phyloP scores from a whole-genome alignment of 2,329 filamentous ascomycete genomes.

The Colletotrichum endophyticum region DNA sequence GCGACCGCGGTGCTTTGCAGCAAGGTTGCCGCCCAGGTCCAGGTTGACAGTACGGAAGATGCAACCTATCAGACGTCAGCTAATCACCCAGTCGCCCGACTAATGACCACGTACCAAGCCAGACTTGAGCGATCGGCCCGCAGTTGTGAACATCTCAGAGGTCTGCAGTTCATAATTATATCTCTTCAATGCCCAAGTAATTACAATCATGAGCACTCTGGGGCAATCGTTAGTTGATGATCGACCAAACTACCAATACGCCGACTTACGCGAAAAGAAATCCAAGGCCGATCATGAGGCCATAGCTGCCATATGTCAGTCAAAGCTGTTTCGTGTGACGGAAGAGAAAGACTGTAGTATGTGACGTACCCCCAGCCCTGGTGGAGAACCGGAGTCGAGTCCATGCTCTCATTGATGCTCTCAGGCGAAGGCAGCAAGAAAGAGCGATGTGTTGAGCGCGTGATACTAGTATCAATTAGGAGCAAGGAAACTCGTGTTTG shows the following conservation, averaged over 20 bases:
- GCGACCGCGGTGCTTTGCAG: conserved; percentile 82
- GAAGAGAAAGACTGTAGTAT: neutral
- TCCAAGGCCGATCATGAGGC: conserved; percentile 20
- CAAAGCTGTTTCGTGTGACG: too few relatives aligned
- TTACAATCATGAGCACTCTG: conserved; percentile 52
- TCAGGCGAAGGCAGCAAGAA: neutral
- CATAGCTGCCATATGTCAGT: neutral
- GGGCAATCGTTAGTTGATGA: too few relatives aligned
- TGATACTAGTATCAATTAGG: neutral
- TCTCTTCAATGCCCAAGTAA: conserved; percentile 71
- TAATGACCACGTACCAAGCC: conserved; percentile 60
- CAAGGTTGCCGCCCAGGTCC: conserved; percentile 90
- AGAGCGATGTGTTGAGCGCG: neutral
- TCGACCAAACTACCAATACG: too few relatives aligned
- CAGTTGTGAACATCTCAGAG: conserved; percentile 91
- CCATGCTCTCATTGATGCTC: neutral
- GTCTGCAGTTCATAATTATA: conserved; percentile 76
- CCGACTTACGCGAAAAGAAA: conserved; percentile 9
- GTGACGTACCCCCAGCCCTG: conserved; percentile 19
- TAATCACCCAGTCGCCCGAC: rapidly evolving
- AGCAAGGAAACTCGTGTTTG: rapidly evolving
- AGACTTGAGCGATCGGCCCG: conserved; percentile 86
- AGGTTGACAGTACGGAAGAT: conserved; percentile 88
- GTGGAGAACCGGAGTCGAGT: conserved; percentile 13
- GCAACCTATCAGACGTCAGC: conserved; percentile 50